These are phyloP conservation scores for Pezicula neosporulosa DNA, from an alignment of 2,329 filamentous ascomycete genomes.

Conservation along the genomic window DNA sequence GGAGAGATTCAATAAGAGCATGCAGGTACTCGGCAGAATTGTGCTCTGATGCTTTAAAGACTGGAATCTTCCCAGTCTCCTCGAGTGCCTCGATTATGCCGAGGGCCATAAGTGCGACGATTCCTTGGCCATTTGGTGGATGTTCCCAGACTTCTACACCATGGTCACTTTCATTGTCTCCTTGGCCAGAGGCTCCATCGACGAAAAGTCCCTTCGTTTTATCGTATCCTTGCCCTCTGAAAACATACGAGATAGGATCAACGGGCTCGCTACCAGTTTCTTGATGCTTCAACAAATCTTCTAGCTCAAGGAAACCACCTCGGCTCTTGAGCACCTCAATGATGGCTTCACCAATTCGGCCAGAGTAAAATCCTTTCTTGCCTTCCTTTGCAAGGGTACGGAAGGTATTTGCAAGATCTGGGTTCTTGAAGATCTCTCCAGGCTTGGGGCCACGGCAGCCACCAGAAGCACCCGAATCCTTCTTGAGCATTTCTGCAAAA, in stretches of 20 bases:
- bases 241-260: constrained; percentile 79
- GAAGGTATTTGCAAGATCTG: constrained; percentile 77
- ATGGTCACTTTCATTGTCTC: constrained; percentile 33
- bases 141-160: constrained; percentile 92
- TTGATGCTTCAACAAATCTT: constrained; percentile 77
- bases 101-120: constrained; percentile 90
- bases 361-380: constrained; percentile 88
- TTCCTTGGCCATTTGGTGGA: constrained; percentile 92
- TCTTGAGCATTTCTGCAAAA: constrained; percentile 81
- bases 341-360: constrained; percentile 76
- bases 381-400: constrained; percentile 73
- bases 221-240: constrained; percentile 61
- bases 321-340: constrained; percentile 73
- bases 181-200: constrained; percentile 36
- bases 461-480: constrained; percentile 61
- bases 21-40: constrained; percentile 82
- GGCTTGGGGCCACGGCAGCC: constrained; percentile 72
- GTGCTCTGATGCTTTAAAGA: constrained; percentile 68
- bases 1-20: constrained; percentile 80
- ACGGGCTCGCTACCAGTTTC: constrained; percentile 73
- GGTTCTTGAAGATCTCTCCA: constrained; percentile 89
- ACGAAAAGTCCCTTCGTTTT: constrained; percentile 41
- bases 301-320: constrained; percentile 74
- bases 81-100: constrained; percentile 89
- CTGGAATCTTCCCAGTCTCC: constrained; percentile 67